Conservation (phyloP, 805 yeast species). For the Priceomyces melissophilus region DNA sequence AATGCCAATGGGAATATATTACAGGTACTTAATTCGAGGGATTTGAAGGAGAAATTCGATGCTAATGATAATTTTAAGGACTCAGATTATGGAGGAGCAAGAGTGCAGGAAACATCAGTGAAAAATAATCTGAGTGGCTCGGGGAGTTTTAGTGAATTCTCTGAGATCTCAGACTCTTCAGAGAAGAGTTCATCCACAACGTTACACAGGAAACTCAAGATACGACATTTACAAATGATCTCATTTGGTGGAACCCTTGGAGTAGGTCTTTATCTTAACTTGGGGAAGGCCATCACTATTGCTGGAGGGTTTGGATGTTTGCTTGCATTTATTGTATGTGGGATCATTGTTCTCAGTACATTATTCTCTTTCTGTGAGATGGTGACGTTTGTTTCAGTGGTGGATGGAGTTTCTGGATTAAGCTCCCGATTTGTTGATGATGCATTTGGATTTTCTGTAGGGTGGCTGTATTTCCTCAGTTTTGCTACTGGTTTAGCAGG, state of each 20-base stretch:
- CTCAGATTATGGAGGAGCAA: conserved; percentile 1
- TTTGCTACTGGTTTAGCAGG: conserved; percentile 73
- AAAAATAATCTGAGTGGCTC: conserved; percentile 4
- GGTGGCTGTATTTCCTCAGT: conserved; percentile 71
- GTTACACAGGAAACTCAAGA: conserved; percentile 57
- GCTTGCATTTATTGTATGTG: conserved; percentile 62
- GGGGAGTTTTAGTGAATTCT: conserved; percentile 2
- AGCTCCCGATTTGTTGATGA: conserved; percentile 75
- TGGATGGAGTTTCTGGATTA: conserved; percentile 73
- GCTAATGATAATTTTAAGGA: conserved; percentile 12
- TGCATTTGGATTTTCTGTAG: conserved; percentile 71
- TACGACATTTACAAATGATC: conserved; percentile 72
- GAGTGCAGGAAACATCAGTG: not conserved
- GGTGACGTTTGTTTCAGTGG: conserved; percentile 75
- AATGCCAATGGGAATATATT: conserved; percentile 17
- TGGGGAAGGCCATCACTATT: conserved; percentile 69
- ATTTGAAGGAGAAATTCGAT: conserved; percentile 26
- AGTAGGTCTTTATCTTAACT: conserved; percentile 66
- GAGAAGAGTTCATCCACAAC: conserved; percentile 7
- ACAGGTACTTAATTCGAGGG: conserved; percentile 21
- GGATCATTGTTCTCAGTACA: conserved; percentile 62
- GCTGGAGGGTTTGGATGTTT: conserved; percentile 79
- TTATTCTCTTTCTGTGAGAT: conserved; percentile 77
- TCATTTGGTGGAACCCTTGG: conserved; percentile 79
- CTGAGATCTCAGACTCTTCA: conserved; percentile 6